Evolutionary conservation across 306 rosid genomes (phyloP).

Genomic region (Oxytropis ochrocephala): DNA sequence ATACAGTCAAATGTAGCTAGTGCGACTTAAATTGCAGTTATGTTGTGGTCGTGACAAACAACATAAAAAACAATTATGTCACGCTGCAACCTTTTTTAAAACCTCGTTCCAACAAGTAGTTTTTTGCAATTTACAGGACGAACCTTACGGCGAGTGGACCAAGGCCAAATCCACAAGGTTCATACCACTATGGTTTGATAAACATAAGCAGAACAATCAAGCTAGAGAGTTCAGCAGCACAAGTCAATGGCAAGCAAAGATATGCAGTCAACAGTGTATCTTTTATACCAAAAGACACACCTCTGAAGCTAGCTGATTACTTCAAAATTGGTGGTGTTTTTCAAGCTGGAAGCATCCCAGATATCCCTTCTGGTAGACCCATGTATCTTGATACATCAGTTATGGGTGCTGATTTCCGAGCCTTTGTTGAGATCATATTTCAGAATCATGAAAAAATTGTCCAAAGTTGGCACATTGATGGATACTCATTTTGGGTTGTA

Average conservation of each 20-base stretch:
- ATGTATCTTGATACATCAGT: slow-evolving; percentile 81
- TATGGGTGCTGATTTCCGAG: slow-evolving; percentile 75
- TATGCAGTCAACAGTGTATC: slow-evolving; percentile 82
- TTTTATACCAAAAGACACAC: slow-evolving; percentile 62
- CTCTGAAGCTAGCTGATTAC: slow-evolving; percentile 83
- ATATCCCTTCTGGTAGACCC: slow-evolving; percentile 37
- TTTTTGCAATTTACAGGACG: slow-evolving; percentile 42
- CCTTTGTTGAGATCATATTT: slow-evolving; percentile 77
- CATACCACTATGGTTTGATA: slow-evolving; percentile 80
- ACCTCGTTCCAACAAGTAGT: neutral
- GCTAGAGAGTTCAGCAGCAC: slow-evolving; percentile 64
- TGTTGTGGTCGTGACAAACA: no score
- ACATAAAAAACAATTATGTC: no score
- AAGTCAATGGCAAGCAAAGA: slow-evolving; percentile 64
- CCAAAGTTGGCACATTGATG: slow-evolving; percentile 85
- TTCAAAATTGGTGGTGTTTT: slow-evolving; percentile 73
- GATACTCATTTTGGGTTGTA: slow-evolving; percentile 90
- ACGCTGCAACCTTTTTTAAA: no score
- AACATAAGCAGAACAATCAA: slow-evolving; percentile 60
- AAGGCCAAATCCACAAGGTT: slow-evolving; percentile 95
- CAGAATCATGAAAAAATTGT: slow-evolving; percentile 63
- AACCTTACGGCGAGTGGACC: slow-evolving; percentile 95
- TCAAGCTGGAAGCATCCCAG: slow-evolving; percentile 66
- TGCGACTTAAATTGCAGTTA: neutral
- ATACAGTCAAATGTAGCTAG: no score